Evolutionary conservation across 2,329 filamentous ascomycete genomes (phyloP), one percentile per base, ranked within the genome.

Genomic region (Colletotrichum abscissum): DNA sequence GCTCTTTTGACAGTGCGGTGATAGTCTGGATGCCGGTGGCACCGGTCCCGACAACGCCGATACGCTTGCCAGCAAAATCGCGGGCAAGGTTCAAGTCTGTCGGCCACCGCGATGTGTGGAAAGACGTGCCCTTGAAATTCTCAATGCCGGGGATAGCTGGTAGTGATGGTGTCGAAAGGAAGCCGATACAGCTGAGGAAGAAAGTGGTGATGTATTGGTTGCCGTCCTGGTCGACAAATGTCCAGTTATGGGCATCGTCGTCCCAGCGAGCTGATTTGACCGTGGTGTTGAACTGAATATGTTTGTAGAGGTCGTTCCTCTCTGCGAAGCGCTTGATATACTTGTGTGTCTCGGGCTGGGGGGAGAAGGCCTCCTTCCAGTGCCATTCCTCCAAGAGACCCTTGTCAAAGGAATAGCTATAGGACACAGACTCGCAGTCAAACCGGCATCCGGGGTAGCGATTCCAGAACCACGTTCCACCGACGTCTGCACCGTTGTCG

Each of bases 391-490:
- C 28, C 46, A 68, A 55, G 22, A 68, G 57, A 6, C 55, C 66
- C 30, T 68, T 63, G 24, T 63, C 57, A 46, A 68, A 68, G 16
- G 66, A 68, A 33, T 55, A 68, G 19, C 57, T 49, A 33, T 68
- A 68, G 12, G 66, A 68, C 28, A 63, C 57, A 7, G 57, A 63
- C 66, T 68, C 66, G 58, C 90, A 81, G 76, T 92, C 90, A 76
- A 89, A 92, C 74, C 83, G 82, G 12, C 87, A 77, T 0, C 85
- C 86, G 0, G 86, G 86, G 66, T 87, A 89, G 0, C 85, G 80
- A 72, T 88, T 87, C 84, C 86, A 88, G 70, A 86, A 72, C 87
- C 86, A 88, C 0, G 86, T 87, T 6, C 87, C 87, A 4, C 87
- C 86, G 26, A 87, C 82, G 4, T 84, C 85, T 6, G 83, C 84